Percentiles rank a stretch among this genome's conserved stretches.
phyloP scores from a whole-genome alignment of 2,329 filamentous ascomycete genomes.

The Endothia cerciana region DNA sequence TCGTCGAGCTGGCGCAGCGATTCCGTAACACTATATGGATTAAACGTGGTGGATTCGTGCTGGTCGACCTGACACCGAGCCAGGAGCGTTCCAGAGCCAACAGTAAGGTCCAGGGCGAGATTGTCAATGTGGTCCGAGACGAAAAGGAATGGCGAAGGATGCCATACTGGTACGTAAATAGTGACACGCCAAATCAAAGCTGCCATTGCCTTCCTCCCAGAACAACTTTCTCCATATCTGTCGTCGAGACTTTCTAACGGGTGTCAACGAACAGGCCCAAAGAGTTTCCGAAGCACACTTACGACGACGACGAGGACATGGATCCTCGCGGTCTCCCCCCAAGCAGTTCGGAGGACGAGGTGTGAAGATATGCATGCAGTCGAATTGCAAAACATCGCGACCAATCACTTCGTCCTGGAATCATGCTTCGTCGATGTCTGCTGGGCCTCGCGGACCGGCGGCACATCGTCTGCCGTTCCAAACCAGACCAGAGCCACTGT shows the following conservation, averaged over 20 bases:
- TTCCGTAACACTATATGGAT: slow-evolving; percentile 96
- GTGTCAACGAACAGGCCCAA: slow-evolving; percentile 63
- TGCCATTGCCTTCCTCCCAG: no score
- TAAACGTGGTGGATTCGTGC: slow-evolving; percentile 83
- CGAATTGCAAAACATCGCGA: neutral
- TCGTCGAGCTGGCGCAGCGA: slow-evolving; percentile 80
- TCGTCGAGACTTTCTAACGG: neutral
- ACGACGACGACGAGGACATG: slow-evolving; percentile 72
- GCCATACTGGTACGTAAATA: slow-evolving; percentile 71
- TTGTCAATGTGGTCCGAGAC: slow-evolving; percentile 89
- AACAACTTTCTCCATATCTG: neutral
- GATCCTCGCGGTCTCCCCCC: slow-evolving; percentile 85
- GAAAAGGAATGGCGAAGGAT: slow-evolving; percentile 92
- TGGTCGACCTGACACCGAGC: slow-evolving; percentile 71
- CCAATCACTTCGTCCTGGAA: neutral
- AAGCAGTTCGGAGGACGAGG: slow-evolving; percentile 75
- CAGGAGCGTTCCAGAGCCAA: slow-evolving; percentile 61
- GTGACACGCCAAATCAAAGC: neutral
- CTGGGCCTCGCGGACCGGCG: neutral
- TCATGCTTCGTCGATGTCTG: neutral
- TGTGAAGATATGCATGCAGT: slow-evolving; percentile 11
- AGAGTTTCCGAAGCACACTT: slow-evolving; percentile 72
- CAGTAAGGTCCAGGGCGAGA: slow-evolving; percentile 84
- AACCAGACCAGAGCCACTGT: slow-evolving; percentile 68
- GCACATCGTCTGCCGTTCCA: slow-evolving; percentile 51